Percentiles rank a stretch among this genome's conserved stretches.
Conservation (phyloP, 257 asterid species). For the Solanum medicagineum region DNA sequence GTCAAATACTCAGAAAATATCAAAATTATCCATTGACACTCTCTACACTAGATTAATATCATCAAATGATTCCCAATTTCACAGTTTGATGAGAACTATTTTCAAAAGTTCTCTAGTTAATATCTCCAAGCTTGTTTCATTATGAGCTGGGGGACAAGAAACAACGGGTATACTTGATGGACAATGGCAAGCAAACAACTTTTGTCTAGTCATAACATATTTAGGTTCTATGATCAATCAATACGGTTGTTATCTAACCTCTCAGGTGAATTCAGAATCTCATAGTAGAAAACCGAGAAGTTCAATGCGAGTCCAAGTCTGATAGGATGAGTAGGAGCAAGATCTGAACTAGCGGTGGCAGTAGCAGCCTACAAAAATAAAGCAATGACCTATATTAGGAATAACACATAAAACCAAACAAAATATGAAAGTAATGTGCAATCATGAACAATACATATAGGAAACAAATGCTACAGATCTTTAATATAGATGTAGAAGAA, state of each 20-base stretch:
- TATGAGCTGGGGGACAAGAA: not conserved
- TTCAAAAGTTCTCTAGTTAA: not conserved
- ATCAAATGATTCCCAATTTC: not conserved
- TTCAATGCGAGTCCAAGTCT: conserved; percentile 65
- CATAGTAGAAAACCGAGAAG: conserved; percentile 70
- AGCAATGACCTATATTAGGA: not conserved
- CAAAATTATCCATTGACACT: not conserved
- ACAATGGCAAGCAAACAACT: not conserved
- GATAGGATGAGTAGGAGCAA: conserved; percentile 70
- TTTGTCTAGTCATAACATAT: not conserved
- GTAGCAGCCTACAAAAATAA: conserved; percentile 57
- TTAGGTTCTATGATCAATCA: not conserved
- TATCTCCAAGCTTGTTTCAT: not conserved
- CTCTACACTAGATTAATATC: not conserved
- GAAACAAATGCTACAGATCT: not conserved
- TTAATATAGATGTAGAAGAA: not conserved
- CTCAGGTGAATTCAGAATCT: conserved; percentile 70
- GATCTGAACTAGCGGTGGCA: conserved; percentile 47
- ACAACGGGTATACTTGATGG: not conserved
- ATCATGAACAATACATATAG: not conserved
- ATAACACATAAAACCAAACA: not conserved
- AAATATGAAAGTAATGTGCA: not conserved
- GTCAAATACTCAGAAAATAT: not conserved
- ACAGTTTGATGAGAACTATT: not conserved
- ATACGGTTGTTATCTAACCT: conserved; percentile 22